Evolutionary conservation across 305 asterid genomes (phyloP).

Genomic region (Striga hermonthica): DNA sequence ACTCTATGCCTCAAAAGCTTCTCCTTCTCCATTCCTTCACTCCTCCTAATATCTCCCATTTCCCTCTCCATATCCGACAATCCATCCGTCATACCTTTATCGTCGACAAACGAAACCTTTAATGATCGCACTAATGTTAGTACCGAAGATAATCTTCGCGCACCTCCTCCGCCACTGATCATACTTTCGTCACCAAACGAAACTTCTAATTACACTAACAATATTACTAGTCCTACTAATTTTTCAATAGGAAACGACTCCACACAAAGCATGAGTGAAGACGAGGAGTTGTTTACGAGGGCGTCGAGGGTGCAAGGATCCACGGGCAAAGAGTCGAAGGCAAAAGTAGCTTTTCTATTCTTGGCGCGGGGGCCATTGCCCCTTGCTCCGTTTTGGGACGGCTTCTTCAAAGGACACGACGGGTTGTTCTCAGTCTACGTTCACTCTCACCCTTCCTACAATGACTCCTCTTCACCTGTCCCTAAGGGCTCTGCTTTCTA

Average conservation of each 20-base stretch:
- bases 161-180: no score
- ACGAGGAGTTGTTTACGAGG: conserved; percentile 42
- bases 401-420: conserved; percentile 52
- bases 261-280: conserved; percentile 57
- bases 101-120: background rate
- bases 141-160: no score
- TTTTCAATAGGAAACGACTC: background rate
- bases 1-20: conserved; percentile 32
- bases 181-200: background rate
- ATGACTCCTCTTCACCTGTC: conserved; percentile 28
- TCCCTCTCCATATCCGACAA: background rate
- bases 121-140: no score
- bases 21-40: conserved; percentile 31
- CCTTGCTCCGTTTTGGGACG: conserved; percentile 60
- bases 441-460: conserved; percentile 65
- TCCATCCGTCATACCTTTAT: background rate
- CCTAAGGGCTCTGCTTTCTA: conserved; percentile 51
- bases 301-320: conserved; percentile 32
- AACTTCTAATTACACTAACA: background rate
- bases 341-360: conserved; percentile 72
- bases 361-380: conserved; percentile 70
- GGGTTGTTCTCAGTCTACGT: conserved; percentile 54
- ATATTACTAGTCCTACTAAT: no score
- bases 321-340: no score
- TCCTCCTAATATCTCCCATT: conserved; percentile 12